Evolutionary conservation across 2,329 filamentous ascomycete species (phyloP).

Genomic region (Exutisphaerella laricina): DNA sequence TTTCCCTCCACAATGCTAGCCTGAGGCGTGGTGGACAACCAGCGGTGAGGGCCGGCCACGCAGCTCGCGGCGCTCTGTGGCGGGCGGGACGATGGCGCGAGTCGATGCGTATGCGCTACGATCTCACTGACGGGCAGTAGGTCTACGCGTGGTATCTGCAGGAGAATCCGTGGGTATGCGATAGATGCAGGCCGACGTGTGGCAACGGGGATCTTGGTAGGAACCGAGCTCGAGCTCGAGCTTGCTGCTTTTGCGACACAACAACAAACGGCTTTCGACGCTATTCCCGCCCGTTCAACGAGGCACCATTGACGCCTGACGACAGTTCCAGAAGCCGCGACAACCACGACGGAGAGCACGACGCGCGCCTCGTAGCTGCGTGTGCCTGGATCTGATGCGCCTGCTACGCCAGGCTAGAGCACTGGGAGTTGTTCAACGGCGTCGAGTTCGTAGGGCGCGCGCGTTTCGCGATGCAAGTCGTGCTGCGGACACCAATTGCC

Average conservation of each 20-base stretch:
- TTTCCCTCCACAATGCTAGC: conserved; percentile 4
- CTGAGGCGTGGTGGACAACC: no score
- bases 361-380: no score
- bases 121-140: not conserved
- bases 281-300: not conserved
- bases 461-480: not conserved
- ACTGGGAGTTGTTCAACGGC: not conserved
- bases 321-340: not conserved
- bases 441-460: not conserved
- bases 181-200: not conserved
- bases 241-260: not conserved
- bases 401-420: not conserved
- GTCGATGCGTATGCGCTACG: not conserved
- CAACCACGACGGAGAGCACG: not conserved
- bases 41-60: conserved; percentile 9
- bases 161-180: not conserved
- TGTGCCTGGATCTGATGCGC: not conserved
- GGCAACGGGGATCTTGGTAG: not conserved
- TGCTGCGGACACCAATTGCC: not conserved
- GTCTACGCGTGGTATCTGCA: conserved; percentile 3
- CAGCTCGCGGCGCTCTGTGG: not conserved
- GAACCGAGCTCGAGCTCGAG: not conserved
- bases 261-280: not conserved
- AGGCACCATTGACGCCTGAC: conserved; percentile 3
- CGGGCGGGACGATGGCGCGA: not conserved